These are phyloP conservation scores for Volvox reticuliferus DNA, from an alignment of 139 green algal genomes.

Conservation along the genomic window DNA sequence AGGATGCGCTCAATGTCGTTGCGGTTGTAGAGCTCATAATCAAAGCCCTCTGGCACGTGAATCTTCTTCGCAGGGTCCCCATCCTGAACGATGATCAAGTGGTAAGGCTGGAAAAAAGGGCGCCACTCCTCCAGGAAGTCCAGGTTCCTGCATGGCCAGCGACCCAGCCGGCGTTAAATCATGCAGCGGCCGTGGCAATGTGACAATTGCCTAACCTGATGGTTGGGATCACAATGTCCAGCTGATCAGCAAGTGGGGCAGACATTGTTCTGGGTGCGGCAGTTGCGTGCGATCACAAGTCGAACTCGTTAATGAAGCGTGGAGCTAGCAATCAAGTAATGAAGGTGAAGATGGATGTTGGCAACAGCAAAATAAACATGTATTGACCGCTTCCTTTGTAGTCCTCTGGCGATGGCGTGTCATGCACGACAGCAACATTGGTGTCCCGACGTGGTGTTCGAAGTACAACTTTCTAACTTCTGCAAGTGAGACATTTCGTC, in stretches of 20 bases:
- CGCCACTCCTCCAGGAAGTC: constrained; percentile 93
- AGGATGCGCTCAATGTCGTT: constrained; percentile 97
- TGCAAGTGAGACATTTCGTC: too few relatives aligned
- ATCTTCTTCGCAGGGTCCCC: constrained; percentile 89
- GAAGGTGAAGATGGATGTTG: background rate
- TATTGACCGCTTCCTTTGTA: background rate
- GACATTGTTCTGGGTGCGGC: constrained; percentile 1
- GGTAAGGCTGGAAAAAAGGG: constrained; percentile 91
- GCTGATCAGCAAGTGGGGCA: constrained; percentile 17
- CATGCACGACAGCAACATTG: too few relatives aligned
- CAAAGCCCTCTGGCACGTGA: constrained; percentile 88
- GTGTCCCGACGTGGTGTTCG: too few relatives aligned
- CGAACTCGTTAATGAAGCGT: background rate
- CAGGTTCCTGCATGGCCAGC: constrained; percentile 1
- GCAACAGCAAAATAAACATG: background rate
- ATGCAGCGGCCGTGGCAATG: background rate
- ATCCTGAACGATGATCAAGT: constrained; percentile 95
- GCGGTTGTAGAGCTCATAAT: constrained; percentile 96
- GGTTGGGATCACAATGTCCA: constrained; percentile 36
- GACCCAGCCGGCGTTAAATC: background rate
- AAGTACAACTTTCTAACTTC: too few relatives aligned
- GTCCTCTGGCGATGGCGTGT: too few relatives aligned
- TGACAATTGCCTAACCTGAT: constrained; percentile 9
- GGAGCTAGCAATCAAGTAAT: background rate
- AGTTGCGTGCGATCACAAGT: constrained; percentile 14